Percentiles rank a stretch among this genome's conserved stretches.
phyloP scores from a whole-genome alignment of 106 monocot genomes.

The Hemerocallis citrina region DNA sequence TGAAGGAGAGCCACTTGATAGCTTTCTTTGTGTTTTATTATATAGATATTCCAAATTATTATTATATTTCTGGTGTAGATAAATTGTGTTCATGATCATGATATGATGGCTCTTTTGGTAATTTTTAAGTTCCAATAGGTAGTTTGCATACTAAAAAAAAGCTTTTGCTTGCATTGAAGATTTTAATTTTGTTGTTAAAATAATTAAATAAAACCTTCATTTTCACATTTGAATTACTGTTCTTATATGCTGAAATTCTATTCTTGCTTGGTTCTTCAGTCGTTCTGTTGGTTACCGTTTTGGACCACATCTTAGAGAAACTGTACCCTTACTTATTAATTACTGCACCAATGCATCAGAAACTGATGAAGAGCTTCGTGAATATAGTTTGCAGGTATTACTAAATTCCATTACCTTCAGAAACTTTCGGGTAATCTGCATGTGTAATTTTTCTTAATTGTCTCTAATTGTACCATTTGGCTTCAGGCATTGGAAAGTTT shows the following conservation, averaged over 20 bases:
- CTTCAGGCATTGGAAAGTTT: slow-evolving; percentile 91
- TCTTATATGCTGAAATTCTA: background rate
- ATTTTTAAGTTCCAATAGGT: too few species aligned
- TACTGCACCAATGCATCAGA: slow-evolving; percentile 93
- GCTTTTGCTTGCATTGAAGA: background rate
- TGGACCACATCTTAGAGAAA: slow-evolving; percentile 82
- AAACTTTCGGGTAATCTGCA: background rate
- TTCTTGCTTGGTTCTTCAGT: slow-evolving; percentile 35
- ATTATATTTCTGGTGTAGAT: too few species aligned
- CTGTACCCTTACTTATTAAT: slow-evolving; percentile 84
- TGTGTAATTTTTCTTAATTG: background rate
- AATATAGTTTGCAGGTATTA: slow-evolving; percentile 95
- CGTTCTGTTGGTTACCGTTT: slow-evolving; percentile 98
- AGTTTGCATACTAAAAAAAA: background rate
- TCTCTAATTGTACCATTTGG: slow-evolving; percentile 4
- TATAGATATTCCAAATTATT: too few species aligned
- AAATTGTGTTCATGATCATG: too few species aligned
- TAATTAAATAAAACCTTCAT: background rate
- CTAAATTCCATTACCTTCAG: background rate
- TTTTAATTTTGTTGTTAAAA: background rate
- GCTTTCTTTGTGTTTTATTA: too few species aligned
- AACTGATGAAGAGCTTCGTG: slow-evolving; percentile 96
- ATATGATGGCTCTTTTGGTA: too few species aligned
- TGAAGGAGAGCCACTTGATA: too few species aligned
- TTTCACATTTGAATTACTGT: background rate